phyloP scores from a whole-genome alignment of 495 filamentous ascomycete genomes.

The Penicillium salamii region DNA sequence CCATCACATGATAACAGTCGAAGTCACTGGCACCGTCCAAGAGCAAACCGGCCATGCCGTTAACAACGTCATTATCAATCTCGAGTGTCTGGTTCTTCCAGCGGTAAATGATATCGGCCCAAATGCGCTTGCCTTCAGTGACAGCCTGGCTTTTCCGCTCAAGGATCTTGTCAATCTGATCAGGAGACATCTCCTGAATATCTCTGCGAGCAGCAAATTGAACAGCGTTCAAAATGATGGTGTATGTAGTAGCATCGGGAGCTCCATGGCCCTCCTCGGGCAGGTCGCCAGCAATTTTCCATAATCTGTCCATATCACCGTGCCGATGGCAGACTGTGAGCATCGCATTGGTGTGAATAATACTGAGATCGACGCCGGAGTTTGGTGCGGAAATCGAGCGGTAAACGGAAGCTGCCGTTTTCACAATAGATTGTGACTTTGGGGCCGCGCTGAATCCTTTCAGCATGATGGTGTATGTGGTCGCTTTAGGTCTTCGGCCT shows the following conservation, averaged over 20 bases:
- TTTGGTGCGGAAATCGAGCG: slow-evolving; percentile 60
- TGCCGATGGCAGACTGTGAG: slow-evolving; percentile 73
- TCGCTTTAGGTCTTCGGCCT: slow-evolving; percentile 64
- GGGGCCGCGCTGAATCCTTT: slow-evolving; percentile 62
- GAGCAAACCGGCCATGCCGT: slow-evolving; percentile 72
- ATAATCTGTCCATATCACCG: slow-evolving; percentile 69
- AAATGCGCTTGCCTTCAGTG: slow-evolving; percentile 64
- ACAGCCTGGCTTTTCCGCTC: slow-evolving; percentile 36
- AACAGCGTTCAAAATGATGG: slow-evolving; percentile 75
- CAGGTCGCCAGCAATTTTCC: slow-evolving; percentile 63
- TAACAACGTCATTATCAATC: slow-evolving; percentile 71
- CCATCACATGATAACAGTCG: slow-evolving; percentile 66
- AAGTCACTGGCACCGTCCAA: slow-evolving; percentile 53
- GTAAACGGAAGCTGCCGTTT: slow-evolving; percentile 67
- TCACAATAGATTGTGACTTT: slow-evolving; percentile 46
- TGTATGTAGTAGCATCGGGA: slow-evolving; percentile 71
- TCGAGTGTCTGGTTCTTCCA: slow-evolving; percentile 67
- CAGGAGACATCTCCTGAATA: slow-evolving; percentile 21
- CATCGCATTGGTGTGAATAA: slow-evolving; percentile 82
- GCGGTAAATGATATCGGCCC: slow-evolving; percentile 71
- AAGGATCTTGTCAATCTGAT: slow-evolving; percentile 34
- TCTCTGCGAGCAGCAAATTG: slow-evolving; percentile 31
- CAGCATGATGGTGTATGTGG: slow-evolving; percentile 82
- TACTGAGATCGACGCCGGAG: slow-evolving; percentile 58
- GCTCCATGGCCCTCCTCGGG: slow-evolving; percentile 57